phyloP scores from a whole-genome alignment of 768 basidiomycete genomes.

The Sarcodon aspratus region DNA sequence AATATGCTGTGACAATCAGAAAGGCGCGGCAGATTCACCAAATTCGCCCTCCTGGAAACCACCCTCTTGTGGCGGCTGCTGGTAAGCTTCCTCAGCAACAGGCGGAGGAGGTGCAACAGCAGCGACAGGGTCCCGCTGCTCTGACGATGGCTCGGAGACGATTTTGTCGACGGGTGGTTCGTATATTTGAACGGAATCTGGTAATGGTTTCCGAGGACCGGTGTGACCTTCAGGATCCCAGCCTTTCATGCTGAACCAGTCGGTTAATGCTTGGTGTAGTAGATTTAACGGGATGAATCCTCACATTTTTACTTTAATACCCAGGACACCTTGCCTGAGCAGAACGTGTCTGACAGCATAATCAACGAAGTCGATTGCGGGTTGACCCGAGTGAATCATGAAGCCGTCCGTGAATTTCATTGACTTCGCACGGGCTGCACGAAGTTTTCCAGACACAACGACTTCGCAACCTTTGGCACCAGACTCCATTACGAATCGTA shows the following conservation, averaged over 20 bases:
- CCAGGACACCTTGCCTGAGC: conserved; percentile 96
- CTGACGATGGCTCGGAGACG: conserved; percentile 80
- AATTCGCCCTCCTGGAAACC: not conserved
- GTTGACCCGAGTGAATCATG: conserved; percentile 99
- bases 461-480: conserved; percentile 99
- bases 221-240: conserved; percentile 84
- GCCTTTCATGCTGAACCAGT: conserved; percentile 76
- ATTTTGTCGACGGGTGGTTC: conserved; percentile 90
- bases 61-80: conserved; percentile 2
- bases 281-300: conserved; percentile 11
- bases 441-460: conserved; percentile 98
- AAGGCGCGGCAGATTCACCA: not conserved
- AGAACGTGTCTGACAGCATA: conserved; percentile 96
- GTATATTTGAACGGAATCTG: conserved; percentile 84
- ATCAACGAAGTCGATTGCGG: conserved; percentile 92
- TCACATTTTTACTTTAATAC: conserved; percentile 99
- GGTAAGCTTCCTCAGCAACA: conserved; percentile 43
- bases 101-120: conserved; percentile 38
- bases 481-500: conserved; percentile 99
- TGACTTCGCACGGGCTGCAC: conserved; percentile 98
- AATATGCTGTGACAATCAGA: not conserved
- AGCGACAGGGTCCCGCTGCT: conserved; percentile 61
- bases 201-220: conserved; percentile 89
- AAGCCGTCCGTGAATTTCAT: conserved; percentile 99
- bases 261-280: conserved; percentile 5